phyloP scores from a whole-genome alignment of 352 stramenopile species.

The Globisporangium camurandrum region DNA sequence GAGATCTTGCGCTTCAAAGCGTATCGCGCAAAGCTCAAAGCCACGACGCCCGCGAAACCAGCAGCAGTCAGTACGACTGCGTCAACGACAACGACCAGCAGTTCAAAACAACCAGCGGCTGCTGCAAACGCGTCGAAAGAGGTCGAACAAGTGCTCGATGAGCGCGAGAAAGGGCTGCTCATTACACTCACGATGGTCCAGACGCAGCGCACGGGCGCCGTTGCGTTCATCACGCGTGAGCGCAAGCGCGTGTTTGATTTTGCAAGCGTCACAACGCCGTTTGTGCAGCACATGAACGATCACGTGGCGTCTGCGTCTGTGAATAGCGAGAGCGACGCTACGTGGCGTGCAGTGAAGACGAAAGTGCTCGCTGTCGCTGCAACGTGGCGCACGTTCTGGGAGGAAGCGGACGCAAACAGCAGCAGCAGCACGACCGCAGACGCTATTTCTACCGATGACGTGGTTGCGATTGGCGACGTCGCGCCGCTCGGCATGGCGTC shows the following conservation, averaged over 20 bases:
- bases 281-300: conserved; percentile 42
- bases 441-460: too few relatives aligned
- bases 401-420: conserved; percentile 7
- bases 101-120: too few relatives aligned
- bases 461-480: conserved; percentile 43
- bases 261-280: conserved; percentile 32
- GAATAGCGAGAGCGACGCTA: background rate
- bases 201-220: conserved; percentile 35
- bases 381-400: conserved; percentile 26
- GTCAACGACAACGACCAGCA: background rate
- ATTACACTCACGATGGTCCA: conserved; percentile 71
- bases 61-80: background rate
- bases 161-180: conserved; percentile 66
- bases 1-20: conserved; percentile 56
- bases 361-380: conserved; percentile 21
- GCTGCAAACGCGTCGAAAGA: conserved; percentile 29
- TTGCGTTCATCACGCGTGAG: conserved; percentile 51
- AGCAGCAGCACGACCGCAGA: background rate
- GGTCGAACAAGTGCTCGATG: conserved; percentile 58
- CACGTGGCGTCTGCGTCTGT: conserved; percentile 15
- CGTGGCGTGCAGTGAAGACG: conserved; percentile 29
- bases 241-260: conserved; percentile 66
- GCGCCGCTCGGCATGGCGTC: conserved; percentile 51
- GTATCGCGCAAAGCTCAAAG: conserved; percentile 33
- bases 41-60: conserved; percentile 2